Percentiles rank a stretch among this genome's conserved stretches.
Conservation (phyloP, 2,329 filamentous ascomycete genomes). For the Aspergillus tamarii region DNA sequence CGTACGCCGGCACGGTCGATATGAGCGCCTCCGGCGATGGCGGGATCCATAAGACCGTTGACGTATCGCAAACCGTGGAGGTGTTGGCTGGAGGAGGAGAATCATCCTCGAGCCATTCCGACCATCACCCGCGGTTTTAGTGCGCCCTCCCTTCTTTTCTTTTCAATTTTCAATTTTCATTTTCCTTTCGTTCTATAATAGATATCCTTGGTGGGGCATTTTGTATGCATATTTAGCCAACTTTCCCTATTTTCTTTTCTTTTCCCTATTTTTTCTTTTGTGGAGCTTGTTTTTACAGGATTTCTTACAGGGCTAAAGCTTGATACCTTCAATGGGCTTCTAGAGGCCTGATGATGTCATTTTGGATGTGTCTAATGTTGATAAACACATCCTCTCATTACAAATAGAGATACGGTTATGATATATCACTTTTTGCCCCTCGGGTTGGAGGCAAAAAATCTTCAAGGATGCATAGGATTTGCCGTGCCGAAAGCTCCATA, state of each 20-base stretch:
- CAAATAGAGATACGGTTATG: not conserved
- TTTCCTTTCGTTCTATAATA: not conserved
- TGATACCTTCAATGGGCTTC: not conserved
- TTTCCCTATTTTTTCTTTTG: not conserved
- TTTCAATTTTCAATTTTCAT: not conserved
- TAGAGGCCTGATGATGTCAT: not conserved
- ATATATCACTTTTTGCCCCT: not conserved
- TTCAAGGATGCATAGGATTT: too few relatives aligned
- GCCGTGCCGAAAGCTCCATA: too few relatives aligned
- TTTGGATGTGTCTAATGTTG: slow-evolving; percentile 1
- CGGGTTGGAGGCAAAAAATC: too few relatives aligned
- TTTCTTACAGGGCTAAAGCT: not conserved
- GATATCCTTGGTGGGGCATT: not conserved
- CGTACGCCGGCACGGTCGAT: slow-evolving; percentile 31
- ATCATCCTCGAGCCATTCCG: not conserved
- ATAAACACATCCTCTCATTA: not conserved
- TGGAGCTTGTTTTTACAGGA: not conserved
- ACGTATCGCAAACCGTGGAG: slow-evolving; percentile 29
- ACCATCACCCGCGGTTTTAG: not conserved
- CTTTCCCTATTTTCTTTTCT: not conserved
- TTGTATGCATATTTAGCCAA: not conserved
- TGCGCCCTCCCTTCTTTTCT: not conserved
- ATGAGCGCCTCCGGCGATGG: slow-evolving; percentile 6
- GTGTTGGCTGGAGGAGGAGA: slow-evolving; percentile 12
- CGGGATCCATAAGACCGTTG: slow-evolving; percentile 27